Evolutionary conservation across 306 rosid species (phyloP).

Genomic region (Bauhinia variegata): DNA sequence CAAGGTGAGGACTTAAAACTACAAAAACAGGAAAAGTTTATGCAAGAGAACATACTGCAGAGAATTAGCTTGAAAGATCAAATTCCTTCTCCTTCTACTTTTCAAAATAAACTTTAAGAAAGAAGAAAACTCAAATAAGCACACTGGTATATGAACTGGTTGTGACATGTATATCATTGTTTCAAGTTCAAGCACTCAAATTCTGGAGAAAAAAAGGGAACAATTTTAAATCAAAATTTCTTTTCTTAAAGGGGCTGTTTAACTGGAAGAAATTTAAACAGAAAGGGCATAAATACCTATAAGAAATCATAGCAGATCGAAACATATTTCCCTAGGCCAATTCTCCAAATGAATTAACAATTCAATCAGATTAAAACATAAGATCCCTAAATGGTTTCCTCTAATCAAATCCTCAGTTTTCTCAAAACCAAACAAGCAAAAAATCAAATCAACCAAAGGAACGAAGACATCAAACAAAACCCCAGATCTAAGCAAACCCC

Average conservation of each 20-base stretch:
- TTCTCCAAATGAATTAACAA: constrained; percentile 17
- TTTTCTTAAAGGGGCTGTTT: too few relatives aligned
- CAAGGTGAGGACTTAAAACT: not conserved
- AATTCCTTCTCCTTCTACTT: not conserved
- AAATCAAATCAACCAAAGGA: constrained; percentile 36
- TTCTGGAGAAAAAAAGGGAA: not conserved
- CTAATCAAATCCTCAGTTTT: constrained; percentile 11
- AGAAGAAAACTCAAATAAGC: not conserved
- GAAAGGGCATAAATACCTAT: too few relatives aligned
- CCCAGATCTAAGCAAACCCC: constrained; percentile 56
- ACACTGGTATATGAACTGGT: not conserved
- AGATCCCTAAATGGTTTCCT: constrained; percentile 26
- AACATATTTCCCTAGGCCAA: not conserved
- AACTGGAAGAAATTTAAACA: too few relatives aligned
- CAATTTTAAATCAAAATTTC: not conserved
- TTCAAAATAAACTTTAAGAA: not conserved
- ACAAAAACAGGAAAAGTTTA: not conserved
- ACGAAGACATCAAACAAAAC: constrained; percentile 28
- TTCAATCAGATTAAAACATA: constrained; percentile 1
- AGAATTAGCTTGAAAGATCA: constrained; percentile 14
- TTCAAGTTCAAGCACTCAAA: not conserved
- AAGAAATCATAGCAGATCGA: constrained; percentile 32
- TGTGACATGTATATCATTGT: not conserved
- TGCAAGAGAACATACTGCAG: not conserved
- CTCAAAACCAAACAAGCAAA: constrained; percentile 9